Base-by-base conservation (phyloP, 768 basidiomycete species). In the Mycena pura region DNA sequence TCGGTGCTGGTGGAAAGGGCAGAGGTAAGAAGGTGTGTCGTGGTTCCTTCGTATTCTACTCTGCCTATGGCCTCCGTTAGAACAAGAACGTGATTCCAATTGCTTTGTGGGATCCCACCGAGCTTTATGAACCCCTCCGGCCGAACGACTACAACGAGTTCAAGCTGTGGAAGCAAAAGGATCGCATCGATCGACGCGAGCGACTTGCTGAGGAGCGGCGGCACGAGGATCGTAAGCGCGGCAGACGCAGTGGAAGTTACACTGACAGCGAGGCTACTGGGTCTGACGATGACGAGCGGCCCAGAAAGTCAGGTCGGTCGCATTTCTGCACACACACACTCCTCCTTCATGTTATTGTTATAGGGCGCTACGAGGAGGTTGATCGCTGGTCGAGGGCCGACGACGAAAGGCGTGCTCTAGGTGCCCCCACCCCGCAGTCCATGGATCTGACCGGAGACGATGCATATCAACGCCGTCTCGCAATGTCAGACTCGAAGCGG, bases 131-230 rank as follows among this genome's bases (percentile, higher is more conserved):
- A 64, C 90, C 92, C 2, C 74, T 87, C 21, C 85, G 90, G 24
- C 93, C 93, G 2, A 95, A 95, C 60, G 93, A 95, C 66, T 94
- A 95, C 75, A 88, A 89, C 66, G 93, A 95, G 67, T 95, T 88
- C 80, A 95, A 93, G 69, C 67, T 86, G 11, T 94, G 88, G 87
- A 89, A 89, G 65, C 85, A 86, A 63, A 86, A 86, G 57, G 90
- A 92, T 24, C 85, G 85, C 39, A 91, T 90, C 46, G 90, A 93
- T 65, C 78, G 86, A 40, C 82, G 89, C n/a, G 86, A 89, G 64
- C 82, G 87, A 31, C 70, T 84, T n/a, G 81, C 82, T 11, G 86
- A 90, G 71, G 84, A 86, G 68, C 80, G 80, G 41, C 80, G 86
- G 53, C 73, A 76, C 57, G 82, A 84, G 54, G 86, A 88, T 59